Evolutionary conservation across 768 basidiomycete genomes (phyloP).

Genomic region (Melanogaster broomeanus): DNA sequence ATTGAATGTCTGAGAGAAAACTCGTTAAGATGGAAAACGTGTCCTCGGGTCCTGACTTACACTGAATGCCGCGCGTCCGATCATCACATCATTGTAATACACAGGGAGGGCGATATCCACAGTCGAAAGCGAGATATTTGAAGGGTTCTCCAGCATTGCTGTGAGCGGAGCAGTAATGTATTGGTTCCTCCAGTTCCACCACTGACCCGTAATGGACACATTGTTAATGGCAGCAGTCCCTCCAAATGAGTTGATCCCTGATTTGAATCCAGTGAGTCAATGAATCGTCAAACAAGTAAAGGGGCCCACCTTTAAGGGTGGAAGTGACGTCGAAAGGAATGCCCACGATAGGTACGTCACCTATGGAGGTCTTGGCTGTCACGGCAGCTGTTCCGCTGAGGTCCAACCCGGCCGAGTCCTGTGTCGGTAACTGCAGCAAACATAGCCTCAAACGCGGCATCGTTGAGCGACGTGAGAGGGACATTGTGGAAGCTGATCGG

Average conservation of each 20-base stretch:
- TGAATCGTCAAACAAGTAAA: not conserved
- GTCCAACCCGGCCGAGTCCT: constrained; percentile 42
- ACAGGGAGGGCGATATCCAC: constrained; percentile 59
- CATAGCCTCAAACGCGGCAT: constrained; percentile 54
- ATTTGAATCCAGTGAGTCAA: not conserved
- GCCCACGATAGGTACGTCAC: constrained; percentile 63
- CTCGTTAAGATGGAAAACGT: not conserved
- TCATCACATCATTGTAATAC: constrained; percentile 51
- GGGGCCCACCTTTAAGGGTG: constrained; percentile 46
- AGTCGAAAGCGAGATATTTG: constrained; percentile 64
- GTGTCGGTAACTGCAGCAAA: constrained; percentile 61
- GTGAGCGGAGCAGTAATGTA: constrained; percentile 61
- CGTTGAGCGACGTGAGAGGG: constrained; percentile 56
- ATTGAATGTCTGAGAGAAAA: constrained; percentile 46
- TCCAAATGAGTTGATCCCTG: constrained; percentile 64
- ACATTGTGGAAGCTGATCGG: constrained; percentile 56
- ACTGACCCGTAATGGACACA: constrained; percentile 61
- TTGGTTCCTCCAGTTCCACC: constrained; percentile 61
- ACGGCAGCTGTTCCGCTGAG: constrained; percentile 62
- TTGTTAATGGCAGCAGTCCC: constrained; percentile 52
- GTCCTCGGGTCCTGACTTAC: constrained; percentile 36
- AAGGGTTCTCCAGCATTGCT: constrained; percentile 62
- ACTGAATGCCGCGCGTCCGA: constrained; percentile 61
- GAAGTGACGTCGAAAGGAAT: constrained; percentile 66
- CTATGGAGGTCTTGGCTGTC: constrained; percentile 60